Base-by-base conservation (phyloP, 2,329 filamentous ascomycete species). In the Meredithiella fracta region DNA sequence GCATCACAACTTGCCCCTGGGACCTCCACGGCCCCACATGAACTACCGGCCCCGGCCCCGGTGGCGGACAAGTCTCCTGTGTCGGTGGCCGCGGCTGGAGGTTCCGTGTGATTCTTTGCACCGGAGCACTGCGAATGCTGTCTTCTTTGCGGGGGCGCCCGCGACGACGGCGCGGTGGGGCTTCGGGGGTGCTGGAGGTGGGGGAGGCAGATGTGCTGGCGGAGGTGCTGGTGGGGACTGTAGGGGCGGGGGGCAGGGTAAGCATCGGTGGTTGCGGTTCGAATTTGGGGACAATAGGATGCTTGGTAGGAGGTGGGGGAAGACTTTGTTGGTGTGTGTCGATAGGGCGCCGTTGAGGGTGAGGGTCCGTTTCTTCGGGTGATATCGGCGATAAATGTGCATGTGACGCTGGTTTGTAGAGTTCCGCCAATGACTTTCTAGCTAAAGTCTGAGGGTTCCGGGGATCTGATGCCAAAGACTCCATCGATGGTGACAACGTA, bases 41-140 rank as follows among this genome's bases (percentile, higher is more conserved):
- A 5, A 31, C 25, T 9, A 15, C 23, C 14, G 26, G 23, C 11
- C 25, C 23, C 14, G 26, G 23, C 11, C 8, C 15, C 15, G 23
- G 52, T 7, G 38, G 31, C 14, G 17, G 14, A 17, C n/a, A 14
- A 9, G 52, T 3, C 6, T 23, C 5, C 37, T 42, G 22, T 20
- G 37, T 26, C 26, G 52, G 52, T 17, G 52, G 52, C 20, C 37
- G 17, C 3, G 52, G 52, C 37, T 54, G 52, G 8, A 54, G 20
- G 17, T 29, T 54, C 3, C 52, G 22, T 7, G 37, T 15, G 14
- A 34, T 11, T 20, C 40, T 17, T 9, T 9, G 34, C 38, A 17
- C 23, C 17, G 37, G 37, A 4, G 20, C 11, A 22, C 17, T 34
- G 7, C n/a, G 8, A 26, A 5, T n/a, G 5, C 23, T 29, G 5